These are phyloP conservation scores for Blastobotrys raffinosifermentans DNA, from an alignment of 1,139 yeast genomes.

Conservation along the genomic window DNA sequence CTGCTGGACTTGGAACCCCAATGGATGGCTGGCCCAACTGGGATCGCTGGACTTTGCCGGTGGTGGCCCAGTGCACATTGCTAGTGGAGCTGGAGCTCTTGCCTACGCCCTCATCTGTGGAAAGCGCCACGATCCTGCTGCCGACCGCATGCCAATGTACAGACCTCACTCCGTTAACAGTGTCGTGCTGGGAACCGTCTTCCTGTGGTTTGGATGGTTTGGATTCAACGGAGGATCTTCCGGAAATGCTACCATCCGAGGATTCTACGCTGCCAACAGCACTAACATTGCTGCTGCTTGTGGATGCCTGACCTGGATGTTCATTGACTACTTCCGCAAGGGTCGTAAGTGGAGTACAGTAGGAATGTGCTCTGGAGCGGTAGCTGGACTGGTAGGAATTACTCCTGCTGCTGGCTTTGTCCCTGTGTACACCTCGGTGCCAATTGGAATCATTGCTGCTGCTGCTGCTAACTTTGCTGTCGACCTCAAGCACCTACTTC, in stretches of 20 bases:
- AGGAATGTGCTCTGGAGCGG: conserved; percentile 88
- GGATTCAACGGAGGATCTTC: conserved; percentile 94
- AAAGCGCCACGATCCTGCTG: conserved; percentile 66
- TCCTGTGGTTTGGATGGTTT: conserved; percentile 98
- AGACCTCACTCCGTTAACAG: conserved; percentile 88
- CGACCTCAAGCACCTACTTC: conserved; percentile 64
- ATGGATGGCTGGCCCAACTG: conserved; percentile 77
- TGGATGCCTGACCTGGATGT: conserved; percentile 93
- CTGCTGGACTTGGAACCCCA: conserved; percentile 93
- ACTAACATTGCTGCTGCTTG: conserved; percentile 88
- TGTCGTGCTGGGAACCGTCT: conserved; percentile 87
- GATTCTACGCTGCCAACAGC: conserved; percentile 39
- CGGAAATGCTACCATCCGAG: conserved; percentile 9
- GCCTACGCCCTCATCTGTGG: conserved; percentile 90
- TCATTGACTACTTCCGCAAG: conserved; percentile 80
- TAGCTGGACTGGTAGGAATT: conserved; percentile 91
- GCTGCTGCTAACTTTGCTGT: conserved; percentile 77
- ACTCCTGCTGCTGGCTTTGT: conserved; percentile 98
- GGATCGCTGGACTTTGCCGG: conserved; percentile 96
- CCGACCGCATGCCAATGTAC: conserved; percentile 70
- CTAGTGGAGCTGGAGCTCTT: conserved; percentile 91
- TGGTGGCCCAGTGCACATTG: conserved; percentile 96
- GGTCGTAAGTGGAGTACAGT: conserved; percentile 94
- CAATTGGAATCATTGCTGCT: conserved; percentile 78
- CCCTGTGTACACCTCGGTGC: conserved; percentile 80